Conservation (phyloP, 73 alveolate species). For the Tetrahymena thermophila region DNA sequence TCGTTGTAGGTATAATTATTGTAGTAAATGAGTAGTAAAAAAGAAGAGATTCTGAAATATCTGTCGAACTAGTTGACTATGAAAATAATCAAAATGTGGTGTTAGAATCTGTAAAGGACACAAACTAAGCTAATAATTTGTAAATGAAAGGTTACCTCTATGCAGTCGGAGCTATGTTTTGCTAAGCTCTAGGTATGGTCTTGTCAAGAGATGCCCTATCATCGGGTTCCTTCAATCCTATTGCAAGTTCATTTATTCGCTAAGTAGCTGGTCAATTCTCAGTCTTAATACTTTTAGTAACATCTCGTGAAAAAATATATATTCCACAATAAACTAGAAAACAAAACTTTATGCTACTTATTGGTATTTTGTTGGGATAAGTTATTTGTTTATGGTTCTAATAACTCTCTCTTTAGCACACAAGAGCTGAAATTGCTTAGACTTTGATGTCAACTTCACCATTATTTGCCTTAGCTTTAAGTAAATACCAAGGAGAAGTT, state of each 20-base stretch:
- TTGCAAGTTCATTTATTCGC: not conserved
- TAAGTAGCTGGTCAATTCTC: not conserved
- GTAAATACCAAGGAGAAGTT: not conserved
- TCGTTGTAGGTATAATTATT: not conserved
- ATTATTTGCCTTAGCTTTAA: not conserved
- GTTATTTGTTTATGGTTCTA: not conserved
- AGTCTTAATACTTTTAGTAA: not conserved
- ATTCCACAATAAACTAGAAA: not conserved
- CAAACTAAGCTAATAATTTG: not conserved
- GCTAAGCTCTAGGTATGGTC: not conserved
- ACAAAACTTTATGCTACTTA: not conserved
- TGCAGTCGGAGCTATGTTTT: not conserved
- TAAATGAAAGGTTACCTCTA: not conserved
- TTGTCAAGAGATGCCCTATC: not conserved
- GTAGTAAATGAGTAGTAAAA: not conserved
- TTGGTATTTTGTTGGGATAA: not conserved
- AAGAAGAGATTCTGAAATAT: not conserved
- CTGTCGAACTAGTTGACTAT: not conserved
- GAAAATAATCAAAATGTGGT: not conserved
- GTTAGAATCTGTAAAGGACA: not conserved
- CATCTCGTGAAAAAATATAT: not conserved
- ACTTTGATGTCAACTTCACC: not conserved
- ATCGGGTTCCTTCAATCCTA: not conserved
- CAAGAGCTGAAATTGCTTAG: not conserved
- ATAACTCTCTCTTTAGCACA: not conserved